Conservation (phyloP, 331 rosid species). For the Telfairia occidentalis region DNA sequence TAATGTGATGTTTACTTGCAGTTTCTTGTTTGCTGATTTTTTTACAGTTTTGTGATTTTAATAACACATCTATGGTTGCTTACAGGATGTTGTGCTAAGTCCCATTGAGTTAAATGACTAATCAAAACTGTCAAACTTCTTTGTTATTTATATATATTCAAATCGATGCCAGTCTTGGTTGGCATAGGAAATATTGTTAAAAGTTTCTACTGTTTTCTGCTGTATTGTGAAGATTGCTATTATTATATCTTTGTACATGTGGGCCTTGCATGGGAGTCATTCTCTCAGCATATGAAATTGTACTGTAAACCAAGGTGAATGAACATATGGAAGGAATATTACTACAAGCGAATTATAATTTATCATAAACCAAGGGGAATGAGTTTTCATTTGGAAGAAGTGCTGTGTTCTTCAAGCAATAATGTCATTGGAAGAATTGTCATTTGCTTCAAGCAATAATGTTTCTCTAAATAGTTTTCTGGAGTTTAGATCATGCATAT, state of each 20-base stretch:
- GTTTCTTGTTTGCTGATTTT: neutral
- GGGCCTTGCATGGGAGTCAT: neutral
- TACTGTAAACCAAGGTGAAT: neutral
- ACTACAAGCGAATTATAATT: neutral
- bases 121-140: neutral
- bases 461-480: slow-evolving; percentile 11
- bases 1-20: neutral
- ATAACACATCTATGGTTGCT: neutral
- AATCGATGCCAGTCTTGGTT: neutral
- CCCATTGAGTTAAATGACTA: neutral
- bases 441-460: neutral
- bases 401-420: neutral
- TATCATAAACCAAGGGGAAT: neutral
- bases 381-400: neutral
- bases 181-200: neutral
- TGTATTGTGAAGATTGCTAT: neutral
- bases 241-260: neutral
- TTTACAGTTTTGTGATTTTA: neutral
- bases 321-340: neutral
- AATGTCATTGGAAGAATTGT: neutral
- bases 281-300: neutral
- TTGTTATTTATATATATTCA: neutral
- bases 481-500: slow-evolving; percentile 3
- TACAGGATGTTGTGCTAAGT: neutral
- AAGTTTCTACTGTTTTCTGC: neutral